These are phyloP conservation scores for Brasilioporus rufonigricans DNA, from an alignment of 768 basidiomycete species.

Conservation along the genomic window DNA sequence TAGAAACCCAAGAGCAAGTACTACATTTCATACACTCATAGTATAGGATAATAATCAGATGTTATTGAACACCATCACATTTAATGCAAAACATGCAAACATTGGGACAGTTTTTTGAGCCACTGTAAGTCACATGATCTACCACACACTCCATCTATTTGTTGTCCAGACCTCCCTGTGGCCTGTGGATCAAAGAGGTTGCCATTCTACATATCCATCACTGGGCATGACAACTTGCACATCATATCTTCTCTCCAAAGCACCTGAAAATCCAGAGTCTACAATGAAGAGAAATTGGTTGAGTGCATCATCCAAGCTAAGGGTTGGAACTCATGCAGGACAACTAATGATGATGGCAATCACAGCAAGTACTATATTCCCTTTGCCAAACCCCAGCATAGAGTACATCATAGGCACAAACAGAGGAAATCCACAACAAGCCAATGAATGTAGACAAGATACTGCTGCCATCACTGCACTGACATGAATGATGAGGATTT, in stretches of 20 bases:
- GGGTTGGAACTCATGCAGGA: slow-evolving; percentile 41
- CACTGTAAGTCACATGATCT: too few relatives aligned
- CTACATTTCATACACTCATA: too few relatives aligned
- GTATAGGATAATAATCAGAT: too few relatives aligned
- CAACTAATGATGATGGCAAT: slow-evolving; percentile 58
- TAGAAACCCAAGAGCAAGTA: too few relatives aligned
- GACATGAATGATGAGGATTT: not conserved
- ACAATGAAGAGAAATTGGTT: slow-evolving; percentile 34
- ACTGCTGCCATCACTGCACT: slow-evolving; percentile 60
- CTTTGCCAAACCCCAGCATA: slow-evolving; percentile 66
- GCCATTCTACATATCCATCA: not conserved
- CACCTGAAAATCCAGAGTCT: slow-evolving; percentile 45
- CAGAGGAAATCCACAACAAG: slow-evolving; percentile 74
- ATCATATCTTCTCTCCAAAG: slow-evolving; percentile 49
- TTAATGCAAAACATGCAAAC: too few relatives aligned
- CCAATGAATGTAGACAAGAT: slow-evolving; percentile 59
- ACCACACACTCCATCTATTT: too few relatives aligned
- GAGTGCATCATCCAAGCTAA: not conserved
- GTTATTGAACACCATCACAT: too few relatives aligned
- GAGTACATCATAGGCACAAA: slow-evolving; percentile 73
- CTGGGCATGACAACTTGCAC: slow-evolving; percentile 42
- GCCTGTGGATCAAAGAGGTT: too few relatives aligned
- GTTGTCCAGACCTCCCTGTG: too few relatives aligned
- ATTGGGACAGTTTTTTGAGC: too few relatives aligned
- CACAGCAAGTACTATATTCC: slow-evolving; percentile 61